Percentiles rank a stretch among this genome's conserved stretches.
Conservation (phyloP, 495 filamentous ascomycete species). For the Pseudoneurospora amorphoporcata region DNA sequence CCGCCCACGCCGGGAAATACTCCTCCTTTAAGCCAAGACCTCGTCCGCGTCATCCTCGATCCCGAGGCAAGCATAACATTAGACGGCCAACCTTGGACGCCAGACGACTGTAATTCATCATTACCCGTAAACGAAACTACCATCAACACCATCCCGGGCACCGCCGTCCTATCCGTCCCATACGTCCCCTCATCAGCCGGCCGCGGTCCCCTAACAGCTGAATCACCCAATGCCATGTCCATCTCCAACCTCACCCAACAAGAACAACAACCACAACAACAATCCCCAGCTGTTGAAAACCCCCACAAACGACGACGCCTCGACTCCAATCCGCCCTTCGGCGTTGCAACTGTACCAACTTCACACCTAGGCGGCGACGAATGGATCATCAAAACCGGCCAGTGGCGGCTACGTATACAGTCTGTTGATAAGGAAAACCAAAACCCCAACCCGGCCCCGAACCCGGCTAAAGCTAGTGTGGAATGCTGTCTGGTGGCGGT, state of each 20-base stretch:
- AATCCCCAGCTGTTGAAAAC: neutral
- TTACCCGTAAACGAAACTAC: constrained; percentile 1
- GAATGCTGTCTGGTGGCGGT: constrained; percentile 64
- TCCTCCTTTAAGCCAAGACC: constrained; percentile 52
- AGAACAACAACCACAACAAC: too few species aligned
- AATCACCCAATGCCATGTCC: constrained; percentile 22
- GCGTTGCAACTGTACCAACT: constrained; percentile 7
- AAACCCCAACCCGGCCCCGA: constrained; percentile 5
- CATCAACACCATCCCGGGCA: constrained; percentile 9
- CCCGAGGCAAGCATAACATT: constrained; percentile 58
- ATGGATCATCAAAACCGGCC: constrained; percentile 68
- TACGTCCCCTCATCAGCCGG: constrained; percentile 24
- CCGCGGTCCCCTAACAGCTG: constrained; percentile 15
- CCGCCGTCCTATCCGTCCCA: constrained; percentile 5
- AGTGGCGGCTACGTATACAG: constrained; percentile 72
- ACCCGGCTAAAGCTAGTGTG: constrained; percentile 42
- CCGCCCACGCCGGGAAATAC: constrained; percentile 60
- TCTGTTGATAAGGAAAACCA: constrained; percentile 22
- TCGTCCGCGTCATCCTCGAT: constrained; percentile 56
- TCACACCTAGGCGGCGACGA: constrained; percentile 19
- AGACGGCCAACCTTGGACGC: constrained; percentile 48
- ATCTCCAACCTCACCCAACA: constrained; percentile 9
- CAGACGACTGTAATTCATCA: constrained; percentile 10
- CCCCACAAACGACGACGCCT: constrained; percentile 4
- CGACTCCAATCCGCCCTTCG: constrained; percentile 20